Evolutionary conservation across 345 rosid species (phyloP), one percentile per base, ranked within the genome.

Genomic region (Lepidium didymum): DNA sequence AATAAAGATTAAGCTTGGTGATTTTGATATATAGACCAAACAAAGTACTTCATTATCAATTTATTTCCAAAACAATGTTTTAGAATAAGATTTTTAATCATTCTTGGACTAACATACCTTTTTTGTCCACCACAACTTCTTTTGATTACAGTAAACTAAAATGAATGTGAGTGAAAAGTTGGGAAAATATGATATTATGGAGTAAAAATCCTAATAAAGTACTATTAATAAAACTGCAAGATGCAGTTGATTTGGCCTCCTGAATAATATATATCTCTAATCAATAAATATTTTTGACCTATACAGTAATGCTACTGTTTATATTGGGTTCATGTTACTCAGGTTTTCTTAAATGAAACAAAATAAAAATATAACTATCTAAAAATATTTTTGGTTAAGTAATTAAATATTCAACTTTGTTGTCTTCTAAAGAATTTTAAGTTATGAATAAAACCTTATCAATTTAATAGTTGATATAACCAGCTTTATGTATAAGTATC

Each of bases 241-340:
- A 49, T 50, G 16, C 35, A 59, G 31, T 15, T 8, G 3, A 56
- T 14, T 19, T 42, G 21, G 6, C 18, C 40, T 14, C 40, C 7
- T 53, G 10, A 7, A n/a, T 31, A 47, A 36, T 11, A 35, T 54
- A 13, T 21, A 13, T 62, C 6, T 25, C 10, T 49, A 46, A 19
- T 65, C 49, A 50, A 21, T 58, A 35, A 50, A 58, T 31, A 58
- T 35, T 51, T 74, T n/a, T n/a, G 72, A 74, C 56, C 18, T 9
- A 74, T 19, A 58, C 72, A 65, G 56, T 57, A 57, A 38, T 29
- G 31, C 40, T 63, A 47, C 51, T 56, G 37, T 64, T 50, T 23
- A 65, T 29, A 50, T 11, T 41, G 46, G 70, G 72, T 57, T 62
- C 66, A 64, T 36, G 10, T 38, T 6, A 47, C 55, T 57, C 4